These are phyloP conservation scores for Pharnaceum exiguum DNA, from an alignment of 148 eudicot species.

Conservation along the genomic window DNA sequence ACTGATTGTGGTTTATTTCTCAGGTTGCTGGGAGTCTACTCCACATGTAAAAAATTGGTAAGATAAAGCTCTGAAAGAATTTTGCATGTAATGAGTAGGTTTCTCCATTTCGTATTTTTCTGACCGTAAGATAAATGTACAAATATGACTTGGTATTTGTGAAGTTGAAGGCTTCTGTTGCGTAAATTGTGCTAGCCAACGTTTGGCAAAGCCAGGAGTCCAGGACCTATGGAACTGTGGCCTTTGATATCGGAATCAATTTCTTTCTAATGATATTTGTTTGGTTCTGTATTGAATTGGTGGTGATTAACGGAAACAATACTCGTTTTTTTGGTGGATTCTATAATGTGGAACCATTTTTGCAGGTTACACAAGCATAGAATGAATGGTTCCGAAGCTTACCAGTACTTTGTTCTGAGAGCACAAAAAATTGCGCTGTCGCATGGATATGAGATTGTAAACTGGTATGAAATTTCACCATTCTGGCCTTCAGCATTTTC, in stretches of 20 bases:
- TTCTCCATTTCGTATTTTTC: neutral
- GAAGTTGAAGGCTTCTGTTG: neutral
- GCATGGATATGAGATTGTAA: slow-evolving; percentile 79
- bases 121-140: neutral
- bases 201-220: neutral
- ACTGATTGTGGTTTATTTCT: slow-evolving; percentile 16
- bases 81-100: slow-evolving; percentile 3
- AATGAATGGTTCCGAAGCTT: slow-evolving; percentile 50
- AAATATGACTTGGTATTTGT: neutral
- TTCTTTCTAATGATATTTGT: neutral
- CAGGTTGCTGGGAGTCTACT: slow-evolving; percentile 84
- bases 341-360: neutral
- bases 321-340: neutral
- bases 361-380: slow-evolving; percentile 51
- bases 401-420: slow-evolving; percentile 74
- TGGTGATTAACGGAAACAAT: neutral
- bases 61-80: neutral
- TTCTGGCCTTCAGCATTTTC: neutral
- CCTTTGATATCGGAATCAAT: neutral
- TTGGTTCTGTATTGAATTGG: neutral
- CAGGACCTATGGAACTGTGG: neutral
- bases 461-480: slow-evolving; percentile 80
- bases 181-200: neutral
- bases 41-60: slow-evolving; percentile 55
- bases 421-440: slow-evolving; percentile 84